Percentiles rank a stretch among this genome's conserved stretches.
Conservation (phyloP, 306 rosid genomes). For the Dryas alaskensis region DNA sequence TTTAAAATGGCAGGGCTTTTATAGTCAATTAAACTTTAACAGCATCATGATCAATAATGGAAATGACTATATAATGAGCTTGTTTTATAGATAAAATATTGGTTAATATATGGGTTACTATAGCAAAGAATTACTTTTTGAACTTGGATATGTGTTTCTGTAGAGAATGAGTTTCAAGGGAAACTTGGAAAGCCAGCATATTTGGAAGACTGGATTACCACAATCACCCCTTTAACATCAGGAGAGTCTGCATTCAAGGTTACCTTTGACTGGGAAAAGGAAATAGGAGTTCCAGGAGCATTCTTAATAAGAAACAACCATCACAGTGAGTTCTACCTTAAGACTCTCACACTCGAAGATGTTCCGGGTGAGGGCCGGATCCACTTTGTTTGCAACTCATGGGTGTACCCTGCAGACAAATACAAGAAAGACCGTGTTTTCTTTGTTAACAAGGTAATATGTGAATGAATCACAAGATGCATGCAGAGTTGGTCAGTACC, state of each 20-base stretch:
- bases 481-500: background rate
- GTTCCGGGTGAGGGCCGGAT: constrained; percentile 44
- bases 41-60: background rate
- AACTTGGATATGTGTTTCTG: constrained; percentile 3
- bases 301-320: constrained; percentile 45
- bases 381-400: constrained; percentile 61
- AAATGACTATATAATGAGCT: background rate
- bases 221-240: constrained; percentile 37
- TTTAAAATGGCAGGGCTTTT: too few relatives aligned
- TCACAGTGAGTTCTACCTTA: constrained; percentile 53
- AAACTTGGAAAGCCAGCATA: constrained; percentile 55
- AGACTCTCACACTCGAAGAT: constrained; percentile 52
- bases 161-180: constrained; percentile 44
- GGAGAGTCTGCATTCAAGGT: constrained; percentile 43
- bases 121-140: background rate
- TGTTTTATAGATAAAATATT: background rate
- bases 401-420: constrained; percentile 48
- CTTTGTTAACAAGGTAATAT: constrained; percentile 60
- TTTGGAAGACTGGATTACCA: constrained; percentile 49
- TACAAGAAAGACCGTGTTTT: constrained; percentile 47
- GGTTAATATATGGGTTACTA: background rate
- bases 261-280: constrained; percentile 48
- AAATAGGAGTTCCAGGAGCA: constrained; percentile 61
- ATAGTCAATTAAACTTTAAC: too few relatives aligned
- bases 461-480: background rate